Evolutionary conservation across 768 basidiomycete species (phyloP).

Genomic region (Kockovaella imperatae): DNA sequence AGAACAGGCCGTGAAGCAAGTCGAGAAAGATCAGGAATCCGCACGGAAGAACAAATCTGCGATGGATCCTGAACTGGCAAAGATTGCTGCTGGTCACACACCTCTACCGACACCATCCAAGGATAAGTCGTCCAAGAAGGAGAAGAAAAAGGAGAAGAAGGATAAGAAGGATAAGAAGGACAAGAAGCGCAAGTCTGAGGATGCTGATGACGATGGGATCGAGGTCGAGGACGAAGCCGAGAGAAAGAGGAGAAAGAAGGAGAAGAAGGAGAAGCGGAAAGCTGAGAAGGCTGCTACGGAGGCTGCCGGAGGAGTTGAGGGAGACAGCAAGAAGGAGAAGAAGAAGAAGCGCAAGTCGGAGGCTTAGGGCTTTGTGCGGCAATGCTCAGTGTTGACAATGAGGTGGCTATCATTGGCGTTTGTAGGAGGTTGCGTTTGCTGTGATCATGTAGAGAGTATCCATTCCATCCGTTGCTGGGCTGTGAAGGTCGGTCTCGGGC

Average conservation of each 20-base stretch:
- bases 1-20: constrained; percentile 41
- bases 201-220: constrained; percentile 14
- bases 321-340: constrained; percentile 28
- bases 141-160: constrained; percentile 19
- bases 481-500: too few species aligned
- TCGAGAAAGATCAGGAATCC: constrained; percentile 33
- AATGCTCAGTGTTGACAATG: not conserved
- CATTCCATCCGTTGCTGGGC: too few species aligned
- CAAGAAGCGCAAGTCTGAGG: constrained; percentile 25
- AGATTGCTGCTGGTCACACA: constrained; percentile 23
- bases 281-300: constrained; percentile 6
- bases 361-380: constrained; percentile 4
- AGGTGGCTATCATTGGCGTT: too few species aligned
- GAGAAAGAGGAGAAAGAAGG: constrained; percentile 20
- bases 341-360: constrained; percentile 34
- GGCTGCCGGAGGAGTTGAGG: constrained; percentile 2
- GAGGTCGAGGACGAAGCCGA: constrained; percentile 17
- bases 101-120: not conserved
- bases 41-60: constrained; percentile 13
- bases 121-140: not conserved
- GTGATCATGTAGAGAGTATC: too few species aligned
- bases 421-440: too few species aligned
- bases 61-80: constrained; percentile 39
- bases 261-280: constrained; percentile 26
- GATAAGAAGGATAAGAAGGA: constrained; percentile 33